phyloP scores from a whole-genome alignment of 1,284 basidiomycete species.

The Cutaneotrichosporon sp. region DNA sequence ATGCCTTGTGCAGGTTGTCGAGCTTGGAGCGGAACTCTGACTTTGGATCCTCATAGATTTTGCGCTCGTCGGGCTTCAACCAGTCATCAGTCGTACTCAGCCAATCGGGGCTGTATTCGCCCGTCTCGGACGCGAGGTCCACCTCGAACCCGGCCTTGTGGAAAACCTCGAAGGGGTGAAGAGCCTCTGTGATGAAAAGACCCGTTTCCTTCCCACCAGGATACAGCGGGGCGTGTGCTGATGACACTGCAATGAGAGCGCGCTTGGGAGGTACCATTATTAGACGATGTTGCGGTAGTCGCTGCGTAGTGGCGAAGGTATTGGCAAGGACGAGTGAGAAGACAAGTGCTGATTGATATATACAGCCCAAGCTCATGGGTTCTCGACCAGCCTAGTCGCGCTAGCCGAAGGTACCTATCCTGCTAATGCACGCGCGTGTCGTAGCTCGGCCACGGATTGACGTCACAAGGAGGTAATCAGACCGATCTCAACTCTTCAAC shows the following conservation, averaged over 20 bases:
- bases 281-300: not conserved
- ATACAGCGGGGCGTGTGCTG: conserved; percentile 19
- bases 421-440: too few species aligned
- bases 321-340: too few species aligned
- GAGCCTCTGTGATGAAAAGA: conserved; percentile 23
- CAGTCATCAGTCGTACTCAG: conserved; percentile 1
- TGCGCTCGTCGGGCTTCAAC: conserved; percentile 10
- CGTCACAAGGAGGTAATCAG: too few species aligned
- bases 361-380: too few species aligned
- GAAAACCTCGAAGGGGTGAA: conserved; percentile 24
- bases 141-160: conserved; percentile 20
- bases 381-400: too few species aligned
- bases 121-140: conserved; percentile 21
- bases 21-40: conserved; percentile 19
- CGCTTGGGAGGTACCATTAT: conserved; percentile 19
- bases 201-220: conserved; percentile 18
- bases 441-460: too few species aligned
- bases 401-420: too few species aligned
- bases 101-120: conserved; percentile 18
- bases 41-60: conserved; percentile 14
- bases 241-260: conserved; percentile 20
- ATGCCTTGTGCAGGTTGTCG: conserved; percentile 14
- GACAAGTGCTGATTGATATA: too few species aligned
- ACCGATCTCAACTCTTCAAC: too few species aligned
- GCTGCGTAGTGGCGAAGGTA: not conserved